Base-by-base conservation (phyloP, 768 basidiomycete species). In the Holtermannia corniformis region DNA sequence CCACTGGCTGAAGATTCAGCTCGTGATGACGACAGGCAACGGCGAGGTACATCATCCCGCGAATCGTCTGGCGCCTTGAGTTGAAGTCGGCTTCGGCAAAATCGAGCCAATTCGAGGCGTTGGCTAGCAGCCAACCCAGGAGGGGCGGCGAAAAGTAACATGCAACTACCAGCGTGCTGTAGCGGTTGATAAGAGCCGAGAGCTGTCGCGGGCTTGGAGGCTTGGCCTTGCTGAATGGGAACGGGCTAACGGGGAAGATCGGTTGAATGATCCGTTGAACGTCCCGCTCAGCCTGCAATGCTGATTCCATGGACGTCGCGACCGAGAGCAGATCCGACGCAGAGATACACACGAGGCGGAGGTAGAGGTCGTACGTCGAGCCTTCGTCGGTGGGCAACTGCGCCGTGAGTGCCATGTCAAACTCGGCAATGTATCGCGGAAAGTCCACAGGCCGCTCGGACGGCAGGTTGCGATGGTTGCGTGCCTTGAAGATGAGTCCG, bases 101-200 rank as follows among this genome's bases (percentile, higher is more conserved):
- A 50, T 75, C 71, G 50, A 87, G 76, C 60, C 86, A 88, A 23
- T 77, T 78, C 16, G 77, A 80, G 4, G 84, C 83, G 49, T 81
- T 81, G n/a, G 76, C 71, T 41, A 91, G 70, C 14, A 84, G 80
- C 42, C 77, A 76, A 3, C 72, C 72, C 2, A 75, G 59, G 1
- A 75, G 64, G 0, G 76, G 71, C 0, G 82, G 80, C 44, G 84
- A 81, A 43, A 95, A 78, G 59, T 82, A 78, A 41, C 86, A 77
- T 3, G 81, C 82, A 23, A 87, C 75, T 4, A 84, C 80, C 58
- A 85, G 75, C 11, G 85, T 82, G 46, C 79, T 81, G 61, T 87
- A 81, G 7, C 90, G 81, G 70, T 95, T 95, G 71, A 84, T 81
- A 27, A 93, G 76, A 78, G 82, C 82, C 0, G 87, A 84, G 1